Evolutionary conservation across 768 basidiomycete genomes (phyloP), one percentile per base, ranked within the genome.

Genomic region (Suillus cothurnatus): DNA sequence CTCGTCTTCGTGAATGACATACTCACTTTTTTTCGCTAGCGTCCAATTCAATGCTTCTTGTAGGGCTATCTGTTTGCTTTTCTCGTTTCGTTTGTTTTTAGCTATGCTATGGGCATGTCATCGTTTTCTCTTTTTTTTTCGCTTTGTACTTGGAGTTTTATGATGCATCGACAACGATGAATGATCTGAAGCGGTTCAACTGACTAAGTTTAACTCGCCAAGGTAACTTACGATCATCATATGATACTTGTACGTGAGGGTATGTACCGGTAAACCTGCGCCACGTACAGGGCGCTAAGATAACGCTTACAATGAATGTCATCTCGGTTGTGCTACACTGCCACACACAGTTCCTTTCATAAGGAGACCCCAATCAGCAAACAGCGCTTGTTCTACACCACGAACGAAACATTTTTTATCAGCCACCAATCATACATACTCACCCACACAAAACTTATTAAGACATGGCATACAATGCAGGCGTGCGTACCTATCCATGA

Each of bases 41-140:
- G 26, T 34, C 17, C 28, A 31, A 53, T 7, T 50, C 23, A 50
- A 53, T 57, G 56, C 56, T 57, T 57, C 56, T 57, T 57, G 56
- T 57, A 57, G 56, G 23, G n/a, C 34, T 57, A 57, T 57, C 56
- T 57, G n/a, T 57, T 57, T 57, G 52, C 52, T 57, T 23, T 57
- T 57, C 26, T 57, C 56, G 56, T 57, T 23, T 36, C 52, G 56
- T 57, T n/a, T 23, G 34, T 57, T 57, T 53, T 36, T 36, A 57
- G 34, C 12, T 57, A 36, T 38, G 19, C 50, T 52, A 31, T 53
- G 28, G 52, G 52, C 52, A 53, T 53, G 28, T 53, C 52, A 53
- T 53, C 50, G 26, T 19, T 11, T 23, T 23, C 32, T 36, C 23
- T 23, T 34, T 23, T 53, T 53, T 36, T 15, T 57, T 57, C 21